Percentiles rank a stretch among this genome's conserved stretches.
These are phyloP conservation scores for Stemphylium beticola DNA, from an alignment of 2,329 filamentous ascomycete species.

Conservation along the genomic window DNA sequence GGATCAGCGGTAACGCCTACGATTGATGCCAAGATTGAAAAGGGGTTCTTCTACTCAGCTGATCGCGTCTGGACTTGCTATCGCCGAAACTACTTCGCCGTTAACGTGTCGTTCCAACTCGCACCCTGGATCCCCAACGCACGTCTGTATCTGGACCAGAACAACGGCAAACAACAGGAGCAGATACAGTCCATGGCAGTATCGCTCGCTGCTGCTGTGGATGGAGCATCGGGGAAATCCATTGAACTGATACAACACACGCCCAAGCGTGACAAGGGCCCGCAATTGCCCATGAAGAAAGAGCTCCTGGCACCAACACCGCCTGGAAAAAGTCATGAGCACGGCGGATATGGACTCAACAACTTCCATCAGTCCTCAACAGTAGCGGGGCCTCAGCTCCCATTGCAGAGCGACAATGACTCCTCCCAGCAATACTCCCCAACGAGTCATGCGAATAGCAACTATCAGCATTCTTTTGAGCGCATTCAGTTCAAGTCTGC, in stretches of 20 bases:
- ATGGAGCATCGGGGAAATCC: constrained; percentile 74
- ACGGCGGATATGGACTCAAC: constrained; percentile 47
- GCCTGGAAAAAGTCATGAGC: constrained; percentile 56
- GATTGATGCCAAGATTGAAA: constrained; percentile 82
- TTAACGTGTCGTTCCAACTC: constrained; percentile 78
- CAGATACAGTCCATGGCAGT: constrained; percentile 79
- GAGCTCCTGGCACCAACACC: constrained; percentile 71
- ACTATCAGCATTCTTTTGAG: constrained; percentile 72
- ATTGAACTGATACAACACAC: constrained; percentile 91
- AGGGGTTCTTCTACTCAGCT: constrained; percentile 79
- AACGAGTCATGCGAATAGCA: constrained; percentile 41
- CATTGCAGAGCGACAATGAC: constrained; percentile 48
- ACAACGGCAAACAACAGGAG: constrained; percentile 54
- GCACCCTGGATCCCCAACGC: constrained; percentile 64
- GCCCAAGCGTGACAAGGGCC: constrained; percentile 88
- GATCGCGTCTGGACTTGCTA: constrained; percentile 93
- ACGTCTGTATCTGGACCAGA: constrained; percentile 63
- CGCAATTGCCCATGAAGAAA: constrained; percentile 74
- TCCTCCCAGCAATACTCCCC: constrained; percentile 44
- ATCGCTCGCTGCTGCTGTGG: constrained; percentile 82
- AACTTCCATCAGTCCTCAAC: constrained; percentile 45
- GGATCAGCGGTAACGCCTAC: constrained; percentile 68
- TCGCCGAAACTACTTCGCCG: constrained; percentile 87
- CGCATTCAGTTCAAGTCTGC: constrained; percentile 94
- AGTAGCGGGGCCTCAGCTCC: constrained; percentile 50